Evolutionary conservation across 108 stramenopile species (phyloP), one percentile per base, ranked within the genome.

Genomic region (Cyclotella baltica): DNA sequence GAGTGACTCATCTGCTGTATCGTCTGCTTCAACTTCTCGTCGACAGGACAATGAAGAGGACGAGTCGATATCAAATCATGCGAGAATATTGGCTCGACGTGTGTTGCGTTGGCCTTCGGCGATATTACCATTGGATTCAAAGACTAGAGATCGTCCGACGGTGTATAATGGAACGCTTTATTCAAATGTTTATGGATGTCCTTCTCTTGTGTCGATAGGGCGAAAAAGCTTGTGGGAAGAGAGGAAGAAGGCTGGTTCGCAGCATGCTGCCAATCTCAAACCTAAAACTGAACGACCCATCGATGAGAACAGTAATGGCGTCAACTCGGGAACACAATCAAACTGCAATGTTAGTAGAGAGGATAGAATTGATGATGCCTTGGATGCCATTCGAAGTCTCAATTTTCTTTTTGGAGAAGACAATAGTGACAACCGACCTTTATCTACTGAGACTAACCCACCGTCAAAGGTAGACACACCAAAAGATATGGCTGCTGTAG

Each of bases 21-120:
- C 58, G 35, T 64, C 35, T 53, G 27, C 20, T 3, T 63, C 30
- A 20, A 67, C 15, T 35, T 62, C 35, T 27, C 56, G 59, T 16
- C 56, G 52, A 37, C 46, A 62, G 25, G 57, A 55, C 22, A 53
- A 51, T 13, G 75, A 76, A 6, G 64, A 77, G 6, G 70, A 58
- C 2, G 70, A 72, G 27, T 53, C 35, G 4, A 34, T 53, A 36
- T 66, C 63, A 0, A 73, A 73, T 46, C 72, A 69, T 48, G 67
- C 82, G 37, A 37, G 82, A 31, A 36, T 83, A 47, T 48, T 83
- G 15, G 62, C 75, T 0, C 66, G 82, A 0, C 75, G 82, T 46
- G 62, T 83, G 37, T 65, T 83, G 65, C 75, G 62, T 22, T 83
- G 82, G 82, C 82, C 82, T 47, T 59, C 76, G 4, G 73, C 76